Percentiles rank a stretch among this genome's conserved stretches.
These are phyloP conservation scores for Russula lepida DNA, from an alignment of 768 basidiomycete species.

Conservation along the genomic window DNA sequence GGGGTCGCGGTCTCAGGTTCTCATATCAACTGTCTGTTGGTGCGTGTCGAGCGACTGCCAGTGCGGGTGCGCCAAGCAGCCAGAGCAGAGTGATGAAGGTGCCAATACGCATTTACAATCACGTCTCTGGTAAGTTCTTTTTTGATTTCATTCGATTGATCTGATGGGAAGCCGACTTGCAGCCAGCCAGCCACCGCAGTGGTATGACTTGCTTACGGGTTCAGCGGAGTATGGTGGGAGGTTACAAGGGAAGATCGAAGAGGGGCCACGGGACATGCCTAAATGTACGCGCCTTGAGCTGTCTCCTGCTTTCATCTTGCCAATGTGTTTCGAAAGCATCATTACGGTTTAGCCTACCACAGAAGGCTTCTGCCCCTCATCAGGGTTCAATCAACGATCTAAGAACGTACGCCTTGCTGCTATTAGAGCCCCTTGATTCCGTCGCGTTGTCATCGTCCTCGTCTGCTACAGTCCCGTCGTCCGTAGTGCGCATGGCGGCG, in stretches of 20 bases:
- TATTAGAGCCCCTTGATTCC: conserved; percentile 16
- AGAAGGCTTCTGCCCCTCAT: background rate
- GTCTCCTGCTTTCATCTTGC: background rate
- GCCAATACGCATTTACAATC: conserved; percentile 84
- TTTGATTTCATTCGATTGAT: background rate
- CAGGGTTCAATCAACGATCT: conserved; percentile 14
- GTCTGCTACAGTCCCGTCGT: conserved; percentile 7
- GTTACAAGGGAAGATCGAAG: conserved; percentile 16
- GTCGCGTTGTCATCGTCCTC: background rate
- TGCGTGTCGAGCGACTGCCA: conserved; percentile 54
- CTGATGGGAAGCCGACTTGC: background rate
- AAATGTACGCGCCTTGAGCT: conserved; percentile 5
- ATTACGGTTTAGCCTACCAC: background rate
- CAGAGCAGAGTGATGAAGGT: conserved; percentile 80
- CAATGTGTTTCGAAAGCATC: conserved; percentile 2
- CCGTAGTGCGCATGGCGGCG: background rate
- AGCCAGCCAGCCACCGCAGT: conserved; percentile 15
- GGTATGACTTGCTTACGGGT: conserved; percentile 10
- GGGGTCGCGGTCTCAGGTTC: conserved; percentile 75
- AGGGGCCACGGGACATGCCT: conserved; percentile 1
- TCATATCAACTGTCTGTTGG: conserved; percentile 89
- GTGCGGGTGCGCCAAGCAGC: conserved; percentile 35
- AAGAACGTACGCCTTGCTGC: conserved; percentile 11
- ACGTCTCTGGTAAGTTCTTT: conserved; percentile 54
- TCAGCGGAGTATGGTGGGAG: conserved; percentile 7